Evolutionary conservation across 129 eudicot species (phyloP), one percentile per base, ranked within the genome.

Genomic region (Arctium lappa): DNA sequence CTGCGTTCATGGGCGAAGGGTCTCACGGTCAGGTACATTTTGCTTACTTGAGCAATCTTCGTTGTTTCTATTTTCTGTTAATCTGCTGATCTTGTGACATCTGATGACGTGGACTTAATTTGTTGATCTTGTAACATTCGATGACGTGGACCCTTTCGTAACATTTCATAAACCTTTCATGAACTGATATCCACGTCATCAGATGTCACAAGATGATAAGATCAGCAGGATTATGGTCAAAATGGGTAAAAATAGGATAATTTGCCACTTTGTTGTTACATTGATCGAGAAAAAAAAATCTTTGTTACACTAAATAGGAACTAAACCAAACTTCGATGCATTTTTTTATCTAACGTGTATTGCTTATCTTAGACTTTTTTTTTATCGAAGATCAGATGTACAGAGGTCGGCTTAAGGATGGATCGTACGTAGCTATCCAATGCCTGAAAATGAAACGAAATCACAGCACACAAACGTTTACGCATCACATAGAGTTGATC

Each of bases 11-110:
- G 73, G 92, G 93, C 9, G 91, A 93, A 91, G 94, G 94, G 68
- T 87, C 97, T 80, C 74, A 82, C 63, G 95, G 94, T 46, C 99
- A 91, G 94, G 98, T 95, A 91, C 77, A 79, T 81, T 44, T 71
- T 33, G 29, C 39, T 76, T 74, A 8, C 66, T 33, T 16, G 13
- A 79, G 65, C 72, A 77, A 44, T 70, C 11, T 81, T 72, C 37
- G 13, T 50, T 9, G 39, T 42, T 56, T 56, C 27, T 56, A 16
- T 3, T 13, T 53, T 53, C 15, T 53, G 15, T 53, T 15, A 56
- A 56, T 56, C 3, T 56, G 65, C 3, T 56, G 65, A 56, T 56
- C 8, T 56, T 56, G 65, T 15, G 16, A 56, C 65, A 56, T 56
- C 0, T 56, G 1, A 15, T 56, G 27, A 11, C 0, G 60, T 10